A percentile compares a stretch with the other conserved stretches of the same genome.
phyloP scores from a whole-genome alignment of 108 stramenopile genomes.

The Cyclostephanos tholiformis region DNA sequence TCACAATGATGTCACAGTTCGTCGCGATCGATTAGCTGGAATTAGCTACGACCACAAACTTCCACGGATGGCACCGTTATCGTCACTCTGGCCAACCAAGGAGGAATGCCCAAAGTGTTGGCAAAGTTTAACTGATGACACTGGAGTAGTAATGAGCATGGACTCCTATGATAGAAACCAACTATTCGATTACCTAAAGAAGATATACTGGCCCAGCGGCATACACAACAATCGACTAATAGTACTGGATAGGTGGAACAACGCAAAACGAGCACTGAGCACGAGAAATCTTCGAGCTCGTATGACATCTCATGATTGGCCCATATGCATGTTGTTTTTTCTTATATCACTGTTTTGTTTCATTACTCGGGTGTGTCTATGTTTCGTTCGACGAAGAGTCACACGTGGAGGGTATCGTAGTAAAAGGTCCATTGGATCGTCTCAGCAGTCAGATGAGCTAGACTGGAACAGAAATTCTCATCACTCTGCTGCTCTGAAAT shows the following conservation, averaged over 20 bases:
- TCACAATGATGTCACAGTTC: constrained; percentile 48
- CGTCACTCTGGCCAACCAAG: constrained; percentile 41
- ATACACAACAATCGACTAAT: constrained; percentile 45
- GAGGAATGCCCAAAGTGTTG: constrained; percentile 47
- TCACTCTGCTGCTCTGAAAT: neutral
- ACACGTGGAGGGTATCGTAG: neutral
- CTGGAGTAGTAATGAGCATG: constrained; percentile 11
- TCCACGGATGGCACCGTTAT: constrained; percentile 14
- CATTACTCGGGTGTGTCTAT: neutral
- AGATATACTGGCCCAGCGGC: constrained; percentile 43
- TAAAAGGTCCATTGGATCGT: neutral
- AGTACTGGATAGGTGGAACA: constrained; percentile 40
- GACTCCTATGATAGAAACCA: constrained; percentile 38
- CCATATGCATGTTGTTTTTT: constrained; percentile 14
- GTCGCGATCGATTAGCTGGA: constrained; percentile 9
- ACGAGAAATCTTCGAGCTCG: constrained; percentile 20
- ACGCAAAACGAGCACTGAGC: constrained; percentile 32
- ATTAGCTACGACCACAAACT: constrained; percentile 19
- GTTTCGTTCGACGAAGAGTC: neutral
- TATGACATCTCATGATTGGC: constrained; percentile 27
- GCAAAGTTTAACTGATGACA: constrained; percentile 13
- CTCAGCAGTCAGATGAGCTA: neutral
- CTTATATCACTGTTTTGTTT: constrained; percentile 1
- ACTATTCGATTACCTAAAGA: constrained; percentile 33
- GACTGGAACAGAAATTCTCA: constrained; percentile 3